Evolutionary conservation across 257 asterid genomes (phyloP).

Genomic region (Solanum microdontum): DNA sequence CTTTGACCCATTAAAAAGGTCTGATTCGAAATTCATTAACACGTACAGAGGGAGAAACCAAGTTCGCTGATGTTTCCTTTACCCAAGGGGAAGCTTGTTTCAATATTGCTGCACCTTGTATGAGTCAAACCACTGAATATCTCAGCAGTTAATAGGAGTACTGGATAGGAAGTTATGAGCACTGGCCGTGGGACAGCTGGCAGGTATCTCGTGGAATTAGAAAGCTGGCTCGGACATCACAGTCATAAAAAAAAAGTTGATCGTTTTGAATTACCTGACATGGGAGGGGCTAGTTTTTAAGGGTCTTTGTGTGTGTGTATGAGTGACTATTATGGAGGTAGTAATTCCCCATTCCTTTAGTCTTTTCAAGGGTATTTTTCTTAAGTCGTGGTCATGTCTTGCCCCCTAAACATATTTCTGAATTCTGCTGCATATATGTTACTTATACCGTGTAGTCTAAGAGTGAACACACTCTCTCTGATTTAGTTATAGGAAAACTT

Average conservation of each 20-base stretch:
- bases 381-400: background rate
- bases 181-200: constrained; percentile 33
- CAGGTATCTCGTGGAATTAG: background rate
- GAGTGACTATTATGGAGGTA: background rate
- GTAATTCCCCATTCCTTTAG: background rate
- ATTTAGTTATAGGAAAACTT: background rate
- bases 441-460: background rate
- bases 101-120: constrained; percentile 23
- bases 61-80: constrained; percentile 19
- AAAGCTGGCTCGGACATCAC: background rate
- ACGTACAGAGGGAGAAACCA: constrained; percentile 18
- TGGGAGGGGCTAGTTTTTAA: background rate
- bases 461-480: background rate
- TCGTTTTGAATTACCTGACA: background rate
- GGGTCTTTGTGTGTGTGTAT: background rate
- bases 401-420: background rate
- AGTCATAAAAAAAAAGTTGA: background rate
- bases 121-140: constrained; percentile 23
- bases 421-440: background rate
- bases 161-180: constrained; percentile 32
- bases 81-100: constrained; percentile 32
- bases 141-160: constrained; percentile 9
- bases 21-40: constrained; percentile 43
- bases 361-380: background rate
- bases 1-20: constrained; percentile 33